phyloP scores from a whole-genome alignment of 768 basidiomycete species.

The Cyclocybe cylindracea region DNA sequence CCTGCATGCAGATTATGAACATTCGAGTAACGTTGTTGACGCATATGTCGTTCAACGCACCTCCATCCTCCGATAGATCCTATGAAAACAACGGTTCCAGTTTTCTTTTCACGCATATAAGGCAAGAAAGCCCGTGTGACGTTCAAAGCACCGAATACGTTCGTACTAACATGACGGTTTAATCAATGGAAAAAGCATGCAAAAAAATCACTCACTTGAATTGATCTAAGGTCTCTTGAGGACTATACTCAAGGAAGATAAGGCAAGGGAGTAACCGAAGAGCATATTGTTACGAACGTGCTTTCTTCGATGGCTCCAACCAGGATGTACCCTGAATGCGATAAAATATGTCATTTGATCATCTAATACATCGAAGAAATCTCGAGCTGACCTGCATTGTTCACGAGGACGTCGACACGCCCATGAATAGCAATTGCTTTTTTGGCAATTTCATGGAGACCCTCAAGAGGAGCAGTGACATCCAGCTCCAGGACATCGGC shows the following conservation, averaged over 20 bases:
- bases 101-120: slow-evolving; percentile 41
- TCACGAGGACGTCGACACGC: slow-evolving; percentile 42
- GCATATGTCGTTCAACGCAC: slow-evolving; percentile 13
- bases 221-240: slow-evolving; percentile 38
- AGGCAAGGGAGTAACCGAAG: background rate
- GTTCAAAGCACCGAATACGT: slow-evolving; percentile 45
- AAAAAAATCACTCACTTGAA: slow-evolving; percentile 28
- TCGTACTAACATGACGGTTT: slow-evolving; percentile 29
- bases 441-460: slow-evolving; percentile 30
- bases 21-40: background rate
- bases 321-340: slow-evolving; percentile 30
- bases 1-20: slow-evolving; percentile 7
- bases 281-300: slow-evolving; percentile 18
- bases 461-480: slow-evolving; percentile 11
- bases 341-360: background rate
- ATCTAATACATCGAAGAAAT: too few species aligned
- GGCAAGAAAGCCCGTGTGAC: slow-evolving; percentile 49
- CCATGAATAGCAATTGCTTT: slow-evolving; percentile 33
- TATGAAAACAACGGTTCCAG: slow-evolving; percentile 43
- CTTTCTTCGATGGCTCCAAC: slow-evolving; percentile 33
- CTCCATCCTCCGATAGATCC: slow-evolving; percentile 42
- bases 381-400: slow-evolving; percentile 35
- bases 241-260: slow-evolving; percentile 18
- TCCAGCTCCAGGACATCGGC: slow-evolving; percentile 10
- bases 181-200: background rate